Evolutionary conservation across 2,329 filamentous ascomycete species (phyloP).

Genomic region (Ophiostoma tasmaniense): DNA sequence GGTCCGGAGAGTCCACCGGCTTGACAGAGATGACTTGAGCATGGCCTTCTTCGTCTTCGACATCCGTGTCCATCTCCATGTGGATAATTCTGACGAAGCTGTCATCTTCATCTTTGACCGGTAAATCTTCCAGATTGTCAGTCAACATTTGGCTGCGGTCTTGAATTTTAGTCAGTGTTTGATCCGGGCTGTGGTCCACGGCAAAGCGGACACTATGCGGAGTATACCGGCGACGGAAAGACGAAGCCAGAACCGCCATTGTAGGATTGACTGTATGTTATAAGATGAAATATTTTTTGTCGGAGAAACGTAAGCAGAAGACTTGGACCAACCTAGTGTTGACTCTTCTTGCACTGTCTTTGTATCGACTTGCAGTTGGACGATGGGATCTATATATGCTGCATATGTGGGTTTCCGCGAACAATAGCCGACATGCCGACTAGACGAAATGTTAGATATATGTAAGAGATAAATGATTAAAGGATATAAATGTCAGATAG

Average conservation of each 20-base stretch:
- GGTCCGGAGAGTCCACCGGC: not conserved
- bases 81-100: not conserved
- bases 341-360: not conserved
- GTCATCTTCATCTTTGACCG: not conserved
- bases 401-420: not conserved
- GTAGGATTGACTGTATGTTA: not conserved
- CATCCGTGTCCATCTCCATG: not conserved
- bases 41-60: not conserved
- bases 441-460: not conserved
- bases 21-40: not conserved
- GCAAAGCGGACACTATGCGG: not conserved
- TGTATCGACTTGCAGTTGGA: not conserved
- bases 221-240: constrained; percentile 8
- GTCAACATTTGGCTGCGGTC: not conserved
- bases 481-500: not conserved
- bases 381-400: not conserved
- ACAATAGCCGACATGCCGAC: not conserved
- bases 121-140: not conserved
- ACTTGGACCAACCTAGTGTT: not conserved
- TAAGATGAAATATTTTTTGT: not conserved
- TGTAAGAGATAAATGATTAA: not conserved
- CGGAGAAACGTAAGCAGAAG: not conserved
- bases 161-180: not conserved
- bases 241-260: constrained; percentile 9
- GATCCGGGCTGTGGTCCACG: not conserved